These are phyloP conservation scores for Candida tetrigidarum DNA, from an alignment of 1,139 yeast genomes.

Conservation along the genomic window DNA sequence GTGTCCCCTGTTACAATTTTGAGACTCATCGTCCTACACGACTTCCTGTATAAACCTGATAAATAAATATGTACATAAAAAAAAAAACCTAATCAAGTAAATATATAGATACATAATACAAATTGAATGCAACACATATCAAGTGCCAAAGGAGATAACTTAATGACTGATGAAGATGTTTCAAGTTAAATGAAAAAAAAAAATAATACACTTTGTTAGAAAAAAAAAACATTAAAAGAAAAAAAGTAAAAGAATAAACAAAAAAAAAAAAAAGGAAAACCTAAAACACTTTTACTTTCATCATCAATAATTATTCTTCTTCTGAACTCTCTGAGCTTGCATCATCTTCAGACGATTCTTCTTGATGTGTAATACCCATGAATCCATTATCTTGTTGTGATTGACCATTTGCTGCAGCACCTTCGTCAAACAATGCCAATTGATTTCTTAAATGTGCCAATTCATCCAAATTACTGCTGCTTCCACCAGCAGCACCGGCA, in stretches of 20 bases:
- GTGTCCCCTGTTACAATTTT: too few species aligned
- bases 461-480: constrained; percentile 72
- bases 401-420: constrained; percentile 23
- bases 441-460: constrained; percentile 85
- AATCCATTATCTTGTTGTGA: constrained; percentile 23
- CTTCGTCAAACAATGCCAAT: constrained; percentile 74
- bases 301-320: constrained; percentile 48
- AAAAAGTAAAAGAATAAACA: not conserved
- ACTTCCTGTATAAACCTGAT: not conserved
- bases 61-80: constrained; percentile 4
- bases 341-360: constrained; percentile 51
- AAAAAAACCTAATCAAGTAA: constrained; percentile 4
- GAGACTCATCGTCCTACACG: too few species aligned
- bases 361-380: constrained; percentile 35
- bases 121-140: too few species aligned
- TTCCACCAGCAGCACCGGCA: constrained; percentile 29
- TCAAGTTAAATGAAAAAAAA: not conserved
- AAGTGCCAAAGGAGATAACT: not conserved
- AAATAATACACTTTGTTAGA: constrained; percentile 2
- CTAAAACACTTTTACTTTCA: not conserved
- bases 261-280: not conserved
- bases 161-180: not conserved
- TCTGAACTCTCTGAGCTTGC: constrained; percentile 64
- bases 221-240: too few species aligned
- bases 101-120: constrained; percentile 1